Evolutionary conservation across 306 rosid species (phyloP).

Genomic region (Macrotyloma uniflorum): DNA sequence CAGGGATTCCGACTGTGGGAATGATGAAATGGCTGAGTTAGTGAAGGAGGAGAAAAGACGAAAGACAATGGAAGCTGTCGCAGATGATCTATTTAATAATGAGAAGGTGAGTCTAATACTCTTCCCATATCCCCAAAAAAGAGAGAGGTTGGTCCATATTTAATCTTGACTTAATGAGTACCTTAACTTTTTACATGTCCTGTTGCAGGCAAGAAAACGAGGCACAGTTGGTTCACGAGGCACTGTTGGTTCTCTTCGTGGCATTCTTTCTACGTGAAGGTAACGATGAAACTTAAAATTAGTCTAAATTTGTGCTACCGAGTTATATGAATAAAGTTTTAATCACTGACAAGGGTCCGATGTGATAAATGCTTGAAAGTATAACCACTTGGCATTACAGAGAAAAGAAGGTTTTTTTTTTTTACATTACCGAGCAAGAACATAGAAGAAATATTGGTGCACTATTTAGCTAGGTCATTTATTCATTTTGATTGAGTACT

Average conservation of each 20-base stretch:
- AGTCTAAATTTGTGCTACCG: conserved; percentile 8
- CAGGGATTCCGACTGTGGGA: conserved; percentile 71
- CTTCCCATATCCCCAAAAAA: neutral
- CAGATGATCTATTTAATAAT: conserved; percentile 84
- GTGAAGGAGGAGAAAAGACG: conserved; percentile 74
- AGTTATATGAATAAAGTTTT: neutral
- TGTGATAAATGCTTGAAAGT: conserved; percentile 7
- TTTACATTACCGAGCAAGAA: conserved; percentile 1
- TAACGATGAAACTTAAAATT: conserved; percentile 6
- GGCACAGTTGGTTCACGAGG: conserved; percentile 53
- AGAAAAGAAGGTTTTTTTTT: conserved; percentile 5
- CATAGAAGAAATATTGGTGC: neutral
- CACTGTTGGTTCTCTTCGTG: conserved; percentile 58
- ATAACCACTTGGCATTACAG: conserved; percentile 1
- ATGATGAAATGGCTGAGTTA: conserved; percentile 58
- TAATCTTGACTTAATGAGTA: neutral
- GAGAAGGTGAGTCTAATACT: conserved; percentile 52
- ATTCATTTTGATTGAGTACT: neutral
- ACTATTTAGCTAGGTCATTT: conserved; percentile 1
- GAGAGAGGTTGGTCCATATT: conserved; percentile 5
- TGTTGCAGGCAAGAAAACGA: conserved; percentile 56
- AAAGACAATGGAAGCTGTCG: conserved; percentile 79
- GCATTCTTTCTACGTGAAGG: conserved; percentile 58
- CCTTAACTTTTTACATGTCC: conserved; percentile 32
- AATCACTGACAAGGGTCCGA: neutral